phyloP scores from a whole-genome alignment of 2,329 filamentous ascomycete genomes.

The Neonectria faginata region DNA sequence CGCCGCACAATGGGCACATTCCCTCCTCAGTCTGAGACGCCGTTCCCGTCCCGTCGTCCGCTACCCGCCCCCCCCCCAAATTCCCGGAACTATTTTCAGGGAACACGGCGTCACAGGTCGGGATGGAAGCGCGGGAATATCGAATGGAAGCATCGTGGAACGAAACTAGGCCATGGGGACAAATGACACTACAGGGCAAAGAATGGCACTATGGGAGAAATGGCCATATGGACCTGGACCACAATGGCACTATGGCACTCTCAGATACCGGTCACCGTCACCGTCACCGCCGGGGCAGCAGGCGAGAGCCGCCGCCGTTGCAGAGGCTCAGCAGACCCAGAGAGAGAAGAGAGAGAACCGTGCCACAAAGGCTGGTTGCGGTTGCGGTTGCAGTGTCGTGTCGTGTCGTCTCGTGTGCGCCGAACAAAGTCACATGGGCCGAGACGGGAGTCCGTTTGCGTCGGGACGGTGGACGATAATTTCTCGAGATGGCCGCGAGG shows the following conservation, averaged over 20 bases:
- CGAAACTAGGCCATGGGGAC: background rate
- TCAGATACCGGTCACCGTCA: conserved; percentile 3
- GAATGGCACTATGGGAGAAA: background rate
- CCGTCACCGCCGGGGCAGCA: conserved; percentile 10
- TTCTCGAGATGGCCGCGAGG: conserved; percentile 37
- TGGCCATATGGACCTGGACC: background rate
- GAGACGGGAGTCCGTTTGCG: conserved; percentile 17
- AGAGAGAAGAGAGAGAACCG: background rate
- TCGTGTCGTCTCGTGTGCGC: background rate
- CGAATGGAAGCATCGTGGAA: conserved; percentile 8
- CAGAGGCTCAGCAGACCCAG: conserved; percentile 2
- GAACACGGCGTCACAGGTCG: background rate
- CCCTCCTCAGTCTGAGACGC: conserved; percentile 13
- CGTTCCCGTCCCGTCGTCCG: conserved; percentile 5
- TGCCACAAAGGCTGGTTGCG: background rate
- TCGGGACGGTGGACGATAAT: conserved; percentile 39
- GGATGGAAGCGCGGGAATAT: background rate
- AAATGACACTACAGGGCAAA: background rate
- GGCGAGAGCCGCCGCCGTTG: conserved; percentile 12
- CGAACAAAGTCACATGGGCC: conserved; percentile 26
- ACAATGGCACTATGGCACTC: background rate
- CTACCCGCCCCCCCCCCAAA: background rate
- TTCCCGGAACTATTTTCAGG: background rate
- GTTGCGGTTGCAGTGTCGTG: background rate
- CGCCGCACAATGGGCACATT: conserved; percentile 35